These are phyloP conservation scores for Ogataea thermomethanolica DNA, from an alignment of 805 yeast species.

Conservation along the genomic window DNA sequence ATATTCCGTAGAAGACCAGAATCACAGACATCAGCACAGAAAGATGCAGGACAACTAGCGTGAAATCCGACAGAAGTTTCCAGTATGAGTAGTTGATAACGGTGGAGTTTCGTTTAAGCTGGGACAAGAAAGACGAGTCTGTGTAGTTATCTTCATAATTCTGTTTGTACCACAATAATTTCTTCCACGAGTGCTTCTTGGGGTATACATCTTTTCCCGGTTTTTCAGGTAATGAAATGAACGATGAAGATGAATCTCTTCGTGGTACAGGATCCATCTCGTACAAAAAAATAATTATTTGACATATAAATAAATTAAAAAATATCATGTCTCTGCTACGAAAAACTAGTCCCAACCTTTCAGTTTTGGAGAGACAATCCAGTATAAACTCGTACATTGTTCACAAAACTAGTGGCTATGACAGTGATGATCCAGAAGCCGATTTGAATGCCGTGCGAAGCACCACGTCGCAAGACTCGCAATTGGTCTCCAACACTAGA, in stretches of 20 bases:
- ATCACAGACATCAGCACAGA: slow-evolving; percentile 61
- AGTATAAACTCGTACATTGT: slow-evolving; percentile 12
- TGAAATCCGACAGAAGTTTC: slow-evolving; percentile 67
- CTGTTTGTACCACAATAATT: slow-evolving; percentile 79
- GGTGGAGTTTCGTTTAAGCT: slow-evolving; percentile 70
- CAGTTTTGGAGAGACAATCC: slow-evolving; percentile 10
- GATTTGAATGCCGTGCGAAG: slow-evolving; percentile 20
- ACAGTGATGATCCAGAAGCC: slow-evolving; percentile 20
- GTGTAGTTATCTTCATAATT: slow-evolving; percentile 92
- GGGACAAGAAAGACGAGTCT: slow-evolving; percentile 75
- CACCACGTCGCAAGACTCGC: slow-evolving; percentile 6
- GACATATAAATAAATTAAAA: not conserved
- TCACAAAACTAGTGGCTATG: slow-evolving; percentile 6
- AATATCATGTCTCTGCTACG: not conserved
- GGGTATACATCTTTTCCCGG: not conserved
- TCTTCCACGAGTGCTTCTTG: slow-evolving; percentile 60
- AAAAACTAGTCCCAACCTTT: slow-evolving; percentile 8
- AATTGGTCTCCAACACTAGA: not conserved
- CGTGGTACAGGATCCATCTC: slow-evolving; percentile 3
- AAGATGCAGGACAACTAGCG: slow-evolving; percentile 63
- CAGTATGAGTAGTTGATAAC: slow-evolving; percentile 63
- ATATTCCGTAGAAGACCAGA: slow-evolving; percentile 63
- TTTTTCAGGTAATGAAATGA: slow-evolving; percentile 1
- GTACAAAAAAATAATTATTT: not conserved
- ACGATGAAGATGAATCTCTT: not conserved